These are phyloP conservation scores for Corinectria fuckeliana DNA, from an alignment of 2,329 filamentous ascomycete species.

Conservation along the genomic window DNA sequence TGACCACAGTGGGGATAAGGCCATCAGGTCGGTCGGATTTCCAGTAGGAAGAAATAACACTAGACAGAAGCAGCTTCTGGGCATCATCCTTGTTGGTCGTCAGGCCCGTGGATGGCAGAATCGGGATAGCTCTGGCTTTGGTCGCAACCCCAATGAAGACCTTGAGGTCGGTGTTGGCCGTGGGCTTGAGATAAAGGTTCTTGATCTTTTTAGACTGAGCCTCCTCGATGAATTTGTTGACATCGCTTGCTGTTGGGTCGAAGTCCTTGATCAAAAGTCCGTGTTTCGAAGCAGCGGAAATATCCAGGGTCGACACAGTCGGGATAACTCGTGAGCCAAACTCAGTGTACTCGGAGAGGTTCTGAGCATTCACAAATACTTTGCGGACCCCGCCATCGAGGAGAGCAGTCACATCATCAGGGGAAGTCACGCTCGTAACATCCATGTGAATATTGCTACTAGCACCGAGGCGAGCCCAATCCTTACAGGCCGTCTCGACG, in stretches of 20 bases:
- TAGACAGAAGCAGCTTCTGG: constrained; percentile 64
- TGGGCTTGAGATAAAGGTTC: constrained; percentile 58
- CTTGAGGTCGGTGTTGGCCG: constrained; percentile 53
- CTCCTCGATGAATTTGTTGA: constrained; percentile 52
- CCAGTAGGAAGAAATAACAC: constrained; percentile 76
- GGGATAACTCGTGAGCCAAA: constrained; percentile 65
- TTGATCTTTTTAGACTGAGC: constrained; percentile 54
- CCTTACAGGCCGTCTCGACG: constrained; percentile 58
- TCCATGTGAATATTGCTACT: constrained; percentile 75
- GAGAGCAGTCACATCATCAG: constrained; percentile 77
- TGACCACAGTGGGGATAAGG: constrained; percentile 88
- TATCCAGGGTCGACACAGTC: constrained; percentile 53
- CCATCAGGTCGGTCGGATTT: constrained; percentile 83
- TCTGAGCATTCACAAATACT: constrained; percentile 78
- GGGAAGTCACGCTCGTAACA: constrained; percentile 70
- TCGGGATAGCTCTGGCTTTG: constrained; percentile 67
- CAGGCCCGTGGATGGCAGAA: constrained; percentile 74
- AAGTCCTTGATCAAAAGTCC: constrained; percentile 61
- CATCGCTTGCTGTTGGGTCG: constrained; percentile 51
- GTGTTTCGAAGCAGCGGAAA: constrained; percentile 54
- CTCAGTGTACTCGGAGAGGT: constrained; percentile 65
- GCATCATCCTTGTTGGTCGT: constrained; percentile 71
- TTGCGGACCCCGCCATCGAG: constrained; percentile 86
- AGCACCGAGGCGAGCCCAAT: constrained; percentile 56
- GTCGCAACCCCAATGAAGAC: constrained; percentile 55